Base-by-base conservation (phyloP, 2,329 filamentous ascomycete species). In the Paraphoma sp. region DNA sequence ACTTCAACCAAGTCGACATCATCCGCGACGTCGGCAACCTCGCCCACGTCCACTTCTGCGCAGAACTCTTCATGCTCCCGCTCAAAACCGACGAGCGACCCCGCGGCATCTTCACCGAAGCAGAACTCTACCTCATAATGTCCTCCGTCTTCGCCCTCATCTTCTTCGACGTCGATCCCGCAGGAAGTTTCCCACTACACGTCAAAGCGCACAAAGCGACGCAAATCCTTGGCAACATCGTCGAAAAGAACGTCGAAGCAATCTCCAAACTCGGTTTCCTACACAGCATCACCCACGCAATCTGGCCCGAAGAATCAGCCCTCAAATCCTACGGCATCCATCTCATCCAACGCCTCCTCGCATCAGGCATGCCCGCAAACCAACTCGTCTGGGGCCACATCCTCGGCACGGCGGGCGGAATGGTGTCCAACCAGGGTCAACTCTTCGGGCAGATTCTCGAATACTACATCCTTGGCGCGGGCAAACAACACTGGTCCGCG, bases 1-100 rank as follows among this genome's bases (percentile, higher is more conserved):
- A 83, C 8, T 81, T 83, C 53, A 84, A 84, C 50, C 88, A 91
- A 70, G 84, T 92, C 41, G 91, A 95, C 64, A 81, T 93, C 82
- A 84, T 85, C 33, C 80, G 84, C 54, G 84, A 86, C 71, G 78
- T 86, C 38, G 81, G 82, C 59, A 85, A 85, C 56, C 73, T 83
- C 9, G 80, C 78, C 4, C 83, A 85, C 62, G 80, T 84, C 4
- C 82, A 84, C 67, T 86, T 87, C 68, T 81, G 79, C 53, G 77
- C 83, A 0, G 80, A 81, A 52, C 70, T 87, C 23, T 86, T 86
- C 72, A 81, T 80, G 61, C 71, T 87, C 6, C 84, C 85, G 0
- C 70, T 86, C 31, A 86, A 86, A 70, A 85, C 82, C 0, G 77
- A 80, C 2, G 76, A 81, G 4, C 79, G 81, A 16, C 82, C 82